Evolutionary conservation across 2,329 filamentous ascomycete species (phyloP), one percentile per base, ranked within the genome.

Genomic region (Calonectria pseudoturangicola): DNA sequence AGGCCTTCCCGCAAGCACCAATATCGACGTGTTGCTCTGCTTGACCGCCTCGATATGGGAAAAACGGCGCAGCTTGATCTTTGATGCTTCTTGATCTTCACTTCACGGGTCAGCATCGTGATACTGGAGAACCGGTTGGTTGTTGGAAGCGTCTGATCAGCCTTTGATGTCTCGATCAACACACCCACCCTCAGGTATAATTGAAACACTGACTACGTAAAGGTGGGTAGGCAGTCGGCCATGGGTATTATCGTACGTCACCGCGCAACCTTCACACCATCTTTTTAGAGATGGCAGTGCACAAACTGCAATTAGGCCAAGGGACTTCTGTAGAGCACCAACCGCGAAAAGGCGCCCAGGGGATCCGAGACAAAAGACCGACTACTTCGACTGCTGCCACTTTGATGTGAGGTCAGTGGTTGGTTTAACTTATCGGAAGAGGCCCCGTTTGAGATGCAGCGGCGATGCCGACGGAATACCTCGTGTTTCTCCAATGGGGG

Each of bases 301-400:
- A n/a, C 15, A 27, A 27, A 27, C 39, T 27, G 54, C 36, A 41
- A 6, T 60, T 54, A 13, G 21, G 21, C 3, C 54, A 41, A 15
- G 54, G 54, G 33, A 16, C 50, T 21, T 54, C 28, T 54, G 54
- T 41, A 15, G 41, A 28, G 10, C 7, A 25, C 54, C 33, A 12
- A 60, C 36, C 54, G 18, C n/a, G 33, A 25, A 60, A 41, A 8
- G 54, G 15, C 30, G 16, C 12, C 15, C 54, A 39, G 39, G 39
- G 54, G 54, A 60, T 27, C 33, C 36, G 54, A 39, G 21, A 41
- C 54, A 60, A 60, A 58, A 41, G 54, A 60, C n/a, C 54, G 33
- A 27, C 7, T 41, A n/a, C n/a, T 8, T 28, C 54, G 33, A 27
- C 7, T 41, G 33, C n/a, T 8, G 39, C 54, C 13, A 27, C n/a